phyloP scores from a whole-genome alignment of 176 grass and related monocot species.

The Raddia distichophylla region DNA sequence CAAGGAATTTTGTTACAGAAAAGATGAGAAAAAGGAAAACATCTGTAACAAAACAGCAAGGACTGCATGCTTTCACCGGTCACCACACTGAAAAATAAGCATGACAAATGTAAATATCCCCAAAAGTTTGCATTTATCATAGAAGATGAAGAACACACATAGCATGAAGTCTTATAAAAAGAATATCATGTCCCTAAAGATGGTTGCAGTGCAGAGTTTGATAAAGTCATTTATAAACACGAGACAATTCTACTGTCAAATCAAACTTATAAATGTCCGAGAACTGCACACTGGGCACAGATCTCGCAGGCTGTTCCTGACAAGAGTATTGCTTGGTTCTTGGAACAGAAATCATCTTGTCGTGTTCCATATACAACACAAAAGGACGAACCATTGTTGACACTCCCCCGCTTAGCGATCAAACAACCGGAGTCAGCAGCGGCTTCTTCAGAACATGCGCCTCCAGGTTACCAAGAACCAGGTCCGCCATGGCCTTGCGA shows the following conservation, averaged over 20 bases:
- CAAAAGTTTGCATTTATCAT: neutral
- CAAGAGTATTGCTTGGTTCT: neutral
- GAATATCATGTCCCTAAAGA: neutral
- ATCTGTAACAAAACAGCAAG: neutral
- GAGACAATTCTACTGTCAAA: neutral
- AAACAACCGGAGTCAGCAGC: slow-evolving; percentile 74
- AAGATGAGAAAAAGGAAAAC: neutral
- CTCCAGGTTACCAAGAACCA: slow-evolving; percentile 86
- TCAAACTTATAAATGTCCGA: neutral
- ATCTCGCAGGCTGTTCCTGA: neutral
- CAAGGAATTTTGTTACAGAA: neutral
- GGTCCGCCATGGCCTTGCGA: slow-evolving; percentile 65
- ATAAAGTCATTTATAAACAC: neutral
- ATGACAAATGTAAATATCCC: neutral
- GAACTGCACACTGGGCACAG: neutral
- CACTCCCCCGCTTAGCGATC: neutral
- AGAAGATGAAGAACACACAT: slow-evolving; percentile 2
- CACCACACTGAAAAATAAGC: neutral
- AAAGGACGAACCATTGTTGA: neutral
- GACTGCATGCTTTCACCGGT: neutral
- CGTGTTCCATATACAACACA: neutral
- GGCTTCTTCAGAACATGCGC: slow-evolving; percentile 65
- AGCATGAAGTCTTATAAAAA: slow-evolving; percentile 20
- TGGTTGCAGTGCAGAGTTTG: neutral
- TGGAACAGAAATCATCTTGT: neutral